A percentile compares a stretch with the other conserved stretches of the same genome.
phyloP scores from a whole-genome alignment of 1,284 basidiomycete species.

The Ceratobasidium sp. region DNA sequence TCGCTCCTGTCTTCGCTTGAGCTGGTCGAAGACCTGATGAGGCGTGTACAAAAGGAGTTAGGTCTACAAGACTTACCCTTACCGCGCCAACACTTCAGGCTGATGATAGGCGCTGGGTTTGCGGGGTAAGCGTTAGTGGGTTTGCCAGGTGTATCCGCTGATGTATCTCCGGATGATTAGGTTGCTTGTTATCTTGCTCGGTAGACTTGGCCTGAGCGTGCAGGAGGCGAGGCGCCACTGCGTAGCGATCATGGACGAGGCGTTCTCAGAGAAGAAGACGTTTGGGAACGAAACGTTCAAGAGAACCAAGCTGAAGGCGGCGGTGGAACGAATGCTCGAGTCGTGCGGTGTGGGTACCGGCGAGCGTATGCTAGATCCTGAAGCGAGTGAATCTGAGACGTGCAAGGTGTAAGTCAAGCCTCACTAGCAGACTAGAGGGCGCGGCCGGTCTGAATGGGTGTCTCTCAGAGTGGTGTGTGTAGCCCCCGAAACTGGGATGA shows the following conservation, averaged over 20 bases:
- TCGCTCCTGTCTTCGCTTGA: neutral
- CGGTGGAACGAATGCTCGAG: neutral
- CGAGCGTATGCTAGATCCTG: neutral
- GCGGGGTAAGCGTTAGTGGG: neutral
- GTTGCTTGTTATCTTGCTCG: neutral
- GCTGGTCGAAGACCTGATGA: slow-evolving; percentile 1
- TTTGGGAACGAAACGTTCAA: neutral
- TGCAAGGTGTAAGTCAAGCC: slow-evolving; percentile 21
- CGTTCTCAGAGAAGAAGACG: slow-evolving; percentile 15
- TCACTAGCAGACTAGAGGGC: neutral
- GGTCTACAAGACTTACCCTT: neutral
- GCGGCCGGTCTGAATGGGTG: neutral
- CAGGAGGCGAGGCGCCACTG: neutral
- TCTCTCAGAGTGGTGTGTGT: slow-evolving; percentile 1
- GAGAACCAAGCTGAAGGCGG: neutral
- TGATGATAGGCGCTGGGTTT: slow-evolving; percentile 13
- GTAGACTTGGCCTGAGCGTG: neutral
- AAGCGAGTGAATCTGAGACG: too few species aligned
- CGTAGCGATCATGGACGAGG: neutral
- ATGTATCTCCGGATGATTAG: neutral
- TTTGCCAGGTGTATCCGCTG: neutral
- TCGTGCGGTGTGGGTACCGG: neutral
- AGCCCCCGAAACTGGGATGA: neutral
- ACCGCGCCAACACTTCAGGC: slow-evolving; percentile 1
- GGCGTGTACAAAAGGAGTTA: neutral